Conservation (phyloP, 176 grass and related monocot species). For the Carex scoparia region DNA sequence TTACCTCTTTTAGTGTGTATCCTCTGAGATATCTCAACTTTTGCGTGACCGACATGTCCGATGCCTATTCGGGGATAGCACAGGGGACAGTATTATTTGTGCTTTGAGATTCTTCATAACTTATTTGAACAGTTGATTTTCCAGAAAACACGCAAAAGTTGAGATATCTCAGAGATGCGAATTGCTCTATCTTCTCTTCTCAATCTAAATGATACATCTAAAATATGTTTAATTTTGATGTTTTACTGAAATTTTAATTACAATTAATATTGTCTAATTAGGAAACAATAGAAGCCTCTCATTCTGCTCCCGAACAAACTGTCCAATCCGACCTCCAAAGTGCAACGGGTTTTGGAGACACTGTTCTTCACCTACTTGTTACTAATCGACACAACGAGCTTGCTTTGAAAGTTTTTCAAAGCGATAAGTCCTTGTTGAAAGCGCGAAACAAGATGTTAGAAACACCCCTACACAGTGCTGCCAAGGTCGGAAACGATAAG, state of each 20-base stretch:
- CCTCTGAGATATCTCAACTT: too few relatives aligned
- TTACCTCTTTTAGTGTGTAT: too few relatives aligned
- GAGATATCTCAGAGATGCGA: too few relatives aligned
- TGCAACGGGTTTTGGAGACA: not conserved
- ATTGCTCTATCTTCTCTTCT: too few relatives aligned
- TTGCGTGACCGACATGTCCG: too few relatives aligned
- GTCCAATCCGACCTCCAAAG: not conserved
- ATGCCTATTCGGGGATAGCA: too few relatives aligned
- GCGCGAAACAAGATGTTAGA: not conserved
- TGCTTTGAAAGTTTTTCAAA: not conserved
- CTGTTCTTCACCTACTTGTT: not conserved
- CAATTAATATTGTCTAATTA: not conserved
- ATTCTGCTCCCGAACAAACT: not conserved
- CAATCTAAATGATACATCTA: not conserved
- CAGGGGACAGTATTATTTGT: too few relatives aligned
- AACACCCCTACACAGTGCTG: conserved; percentile 4
- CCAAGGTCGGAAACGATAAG: not conserved
- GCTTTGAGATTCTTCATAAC: too few relatives aligned
- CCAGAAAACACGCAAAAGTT: too few relatives aligned
- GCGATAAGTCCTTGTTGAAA: not conserved
- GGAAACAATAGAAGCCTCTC: not conserved
- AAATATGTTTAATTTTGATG: not conserved
- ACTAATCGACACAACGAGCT: not conserved
- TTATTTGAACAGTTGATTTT: too few relatives aligned
- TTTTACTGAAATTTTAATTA: not conserved